These are phyloP conservation scores for Teunomyces barrocoloradensis DNA, from an alignment of 805 yeast genomes.

Conservation along the genomic window DNA sequence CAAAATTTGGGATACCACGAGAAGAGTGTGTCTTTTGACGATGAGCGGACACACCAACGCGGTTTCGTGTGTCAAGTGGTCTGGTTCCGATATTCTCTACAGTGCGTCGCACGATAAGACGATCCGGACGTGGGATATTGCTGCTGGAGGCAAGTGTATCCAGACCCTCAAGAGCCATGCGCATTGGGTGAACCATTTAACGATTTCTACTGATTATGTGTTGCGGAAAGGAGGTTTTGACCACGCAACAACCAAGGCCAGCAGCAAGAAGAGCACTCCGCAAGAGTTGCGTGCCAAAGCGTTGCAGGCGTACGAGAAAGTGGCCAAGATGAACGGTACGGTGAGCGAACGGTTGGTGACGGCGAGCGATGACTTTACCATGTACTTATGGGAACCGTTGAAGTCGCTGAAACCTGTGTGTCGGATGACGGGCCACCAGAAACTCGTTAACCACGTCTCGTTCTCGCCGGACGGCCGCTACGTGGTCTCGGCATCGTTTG, in stretches of 20 bases:
- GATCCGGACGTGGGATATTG: conserved; percentile 85
- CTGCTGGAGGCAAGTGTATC: conserved; percentile 67
- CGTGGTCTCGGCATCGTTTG: conserved; percentile 91
- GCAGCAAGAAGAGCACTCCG: conserved; percentile 14
- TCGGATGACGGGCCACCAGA: conserved; percentile 97
- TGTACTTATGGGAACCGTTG: conserved; percentile 95
- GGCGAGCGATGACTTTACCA: conserved; percentile 95
- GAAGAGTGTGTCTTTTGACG: conserved; percentile 63
- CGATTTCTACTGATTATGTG: conserved; percentile 86
- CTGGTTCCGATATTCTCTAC: conserved; percentile 81
- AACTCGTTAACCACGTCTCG: conserved; percentile 90
- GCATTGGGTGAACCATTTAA: conserved; percentile 96
- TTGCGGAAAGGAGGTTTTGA: conserved; percentile 87
- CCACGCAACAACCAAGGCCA: conserved; percentile 50
- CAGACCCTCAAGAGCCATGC: conserved; percentile 86
- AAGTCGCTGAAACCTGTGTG: conserved; percentile 78
- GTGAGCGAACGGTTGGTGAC: conserved; percentile 79
- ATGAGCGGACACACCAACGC: conserved; percentile 85
- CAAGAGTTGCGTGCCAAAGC: conserved; percentile 49
- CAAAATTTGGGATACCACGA: conserved; percentile 81
- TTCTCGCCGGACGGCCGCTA: conserved; percentile 94
- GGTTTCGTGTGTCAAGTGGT: conserved; percentile 97
- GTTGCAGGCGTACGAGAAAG: conserved; percentile 56
- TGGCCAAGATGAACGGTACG: conserved; percentile 56
- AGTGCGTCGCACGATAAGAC: conserved; percentile 94